Conservation (phyloP, 2,329 filamentous ascomycete species). For the Monilinia vaccinii-corymbosi region DNA sequence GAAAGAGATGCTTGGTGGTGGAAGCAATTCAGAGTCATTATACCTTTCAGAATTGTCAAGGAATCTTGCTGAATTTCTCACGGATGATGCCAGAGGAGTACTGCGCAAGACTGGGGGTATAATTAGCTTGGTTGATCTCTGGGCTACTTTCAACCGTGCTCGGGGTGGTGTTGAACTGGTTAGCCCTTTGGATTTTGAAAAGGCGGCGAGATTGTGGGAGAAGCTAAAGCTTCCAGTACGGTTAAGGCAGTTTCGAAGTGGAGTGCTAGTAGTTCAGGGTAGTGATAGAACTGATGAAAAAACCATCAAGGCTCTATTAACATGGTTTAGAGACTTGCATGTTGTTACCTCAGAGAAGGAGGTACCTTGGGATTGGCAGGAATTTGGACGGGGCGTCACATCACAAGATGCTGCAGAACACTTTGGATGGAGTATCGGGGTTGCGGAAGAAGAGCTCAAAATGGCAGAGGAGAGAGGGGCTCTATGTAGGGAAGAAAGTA, state of each 20-base stretch:
- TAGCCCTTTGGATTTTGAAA: slow-evolving; percentile 84
- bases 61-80: slow-evolving; percentile 80
- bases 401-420: slow-evolving; percentile 80
- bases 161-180: slow-evolving; percentile 91
- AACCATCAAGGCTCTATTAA: slow-evolving; percentile 65
- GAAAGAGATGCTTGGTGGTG: slow-evolving; percentile 82
- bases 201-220: slow-evolving; percentile 82
- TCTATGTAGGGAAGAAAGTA: slow-evolving; percentile 81
- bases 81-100: slow-evolving; percentile 72
- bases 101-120: slow-evolving; percentile 76
- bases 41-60: slow-evolving; percentile 83
- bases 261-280: slow-evolving; percentile 87
- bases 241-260: slow-evolving; percentile 81
- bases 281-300: slow-evolving; percentile 84
- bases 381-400: slow-evolving; percentile 78
- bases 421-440: slow-evolving; percentile 96
- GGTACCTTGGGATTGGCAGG: slow-evolving; percentile 63
- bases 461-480: slow-evolving; percentile 92
- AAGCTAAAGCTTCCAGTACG: slow-evolving; percentile 77
- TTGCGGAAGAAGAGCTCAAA: slow-evolving; percentile 88
- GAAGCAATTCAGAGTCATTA: slow-evolving; percentile 64
- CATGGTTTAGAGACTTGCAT: slow-evolving; percentile 71
- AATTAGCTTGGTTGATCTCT: slow-evolving; percentile 81
- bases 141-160: slow-evolving; percentile 90
- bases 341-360: slow-evolving; percentile 54